phyloP scores from a whole-genome alignment of 495 filamentous ascomycete species.

The Parachaetomium inaequale region DNA sequence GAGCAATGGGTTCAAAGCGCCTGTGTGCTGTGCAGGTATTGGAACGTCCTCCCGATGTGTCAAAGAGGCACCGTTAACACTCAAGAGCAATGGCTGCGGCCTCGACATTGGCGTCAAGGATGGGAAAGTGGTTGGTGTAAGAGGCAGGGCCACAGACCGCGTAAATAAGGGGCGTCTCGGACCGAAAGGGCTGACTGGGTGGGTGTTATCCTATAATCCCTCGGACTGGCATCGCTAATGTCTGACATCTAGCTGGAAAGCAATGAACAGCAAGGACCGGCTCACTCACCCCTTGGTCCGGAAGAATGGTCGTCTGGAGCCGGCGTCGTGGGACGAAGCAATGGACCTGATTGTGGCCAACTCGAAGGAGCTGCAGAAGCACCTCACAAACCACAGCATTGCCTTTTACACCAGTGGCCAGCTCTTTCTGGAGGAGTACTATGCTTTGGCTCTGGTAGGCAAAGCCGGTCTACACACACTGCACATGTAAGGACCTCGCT shows the following conservation, averaged over 20 bases:
- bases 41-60: no score
- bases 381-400: conserved; percentile 9
- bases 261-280: conserved; percentile 1
- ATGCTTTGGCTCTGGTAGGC: conserved; percentile 1
- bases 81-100: not conserved
- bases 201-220: not conserved
- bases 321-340: not conserved
- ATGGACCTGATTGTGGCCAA: conserved; percentile 4
- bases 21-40: not conserved
- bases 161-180: conserved; percentile 1
- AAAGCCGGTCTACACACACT: conserved; percentile 3
- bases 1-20: conserved; percentile 1
- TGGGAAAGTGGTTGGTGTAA: not conserved
- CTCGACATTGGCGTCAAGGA: conserved; percentile 2
- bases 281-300: not conserved
- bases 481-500: not conserved
- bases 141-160: not conserved
- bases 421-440: conserved; percentile 4
- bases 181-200: conserved; percentile 1
- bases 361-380: conserved; percentile 3
- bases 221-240: not conserved
- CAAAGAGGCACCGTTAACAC: not conserved
- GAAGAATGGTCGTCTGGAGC: conserved; percentile 3
- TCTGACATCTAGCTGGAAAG: not conserved
- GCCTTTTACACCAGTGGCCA: conserved; percentile 7